Base-by-base conservation (phyloP, 768 basidiomycete genomes). In the Rhodotorula toruloides region DNA sequence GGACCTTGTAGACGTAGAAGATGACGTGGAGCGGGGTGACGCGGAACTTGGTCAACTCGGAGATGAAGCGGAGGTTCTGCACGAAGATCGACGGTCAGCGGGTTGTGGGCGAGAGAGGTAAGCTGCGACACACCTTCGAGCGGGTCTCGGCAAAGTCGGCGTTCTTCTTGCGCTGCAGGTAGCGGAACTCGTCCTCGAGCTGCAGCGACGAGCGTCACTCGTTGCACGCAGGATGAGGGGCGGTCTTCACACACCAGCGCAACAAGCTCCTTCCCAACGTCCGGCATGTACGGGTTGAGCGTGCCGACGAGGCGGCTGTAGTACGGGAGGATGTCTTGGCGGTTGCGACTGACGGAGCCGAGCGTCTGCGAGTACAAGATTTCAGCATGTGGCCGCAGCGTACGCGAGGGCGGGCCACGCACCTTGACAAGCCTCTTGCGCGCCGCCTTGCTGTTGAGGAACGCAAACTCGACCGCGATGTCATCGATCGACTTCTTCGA, bases 1-100 rank as follows among this genome's bases (percentile, higher is more conserved):
- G 94, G 56, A 94, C 91, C 84, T 98, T 98, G 81, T 94, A 89
- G 73, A 91, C 88, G 76, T 98, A 93, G 53, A 99, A 80, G 73
- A 98, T 91, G 61, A 94, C 81, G 76, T 98, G 92, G 7, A 87
- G 80, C 36, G 91, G 92, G 13, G 97, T 89, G 29, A 98, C 85
- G 44, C 84, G 81, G 77, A 98, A 98, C 78, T 99, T 99, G n/a
- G 93, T 93, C 73, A 99, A 79, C 77, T 88, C 94, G 9, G 90
- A 88, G 62, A 92, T 78, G 79, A 88, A 99, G 19, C 84, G 82
- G 31, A 90, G 83, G 75, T 98, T 99, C 91, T 97, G 73, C 29
- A 43, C 13, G 10, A 19, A n/a, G 19, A 21, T 2, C 6, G 36
- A 17, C 40, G 13, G 43, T 29, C 25, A 59, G 46, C 9, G 10